A percentile compares a stretch with the other conserved stretches of the same genome.
phyloP scores from a whole-genome alignment of 176 grass and related monocot species.

The Tillandsia fasciculata region DNA sequence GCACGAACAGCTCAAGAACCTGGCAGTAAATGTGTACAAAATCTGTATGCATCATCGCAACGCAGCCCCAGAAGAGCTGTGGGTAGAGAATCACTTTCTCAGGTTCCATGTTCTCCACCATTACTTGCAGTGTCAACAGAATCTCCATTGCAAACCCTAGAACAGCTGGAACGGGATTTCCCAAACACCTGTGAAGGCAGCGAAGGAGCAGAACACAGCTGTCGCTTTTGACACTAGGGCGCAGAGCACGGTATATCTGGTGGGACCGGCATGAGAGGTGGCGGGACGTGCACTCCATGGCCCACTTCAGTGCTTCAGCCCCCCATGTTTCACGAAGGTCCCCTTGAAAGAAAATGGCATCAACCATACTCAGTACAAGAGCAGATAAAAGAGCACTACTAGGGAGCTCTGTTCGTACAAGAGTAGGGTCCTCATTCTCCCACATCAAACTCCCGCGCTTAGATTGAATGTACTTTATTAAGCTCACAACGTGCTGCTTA shows the following conservation, averaged over 20 bases:
- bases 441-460: slow-evolving; percentile 98
- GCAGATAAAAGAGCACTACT: slow-evolving; percentile 77
- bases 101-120: slow-evolving; percentile 94
- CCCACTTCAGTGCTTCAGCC: slow-evolving; percentile 93
- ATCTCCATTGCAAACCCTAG: slow-evolving; percentile 96
- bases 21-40: slow-evolving; percentile 94
- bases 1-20: slow-evolving; percentile 74
- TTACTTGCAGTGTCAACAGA: slow-evolving; percentile 83
- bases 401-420: slow-evolving; percentile 61
- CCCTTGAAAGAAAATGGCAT: slow-evolving; percentile 96
- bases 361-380: slow-evolving; percentile 95
- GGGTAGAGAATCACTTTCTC: slow-evolving; percentile 98
- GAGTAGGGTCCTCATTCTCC: slow-evolving; percentile 93
- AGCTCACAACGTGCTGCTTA: slow-evolving; percentile 89
- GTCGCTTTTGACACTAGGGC: slow-evolving; percentile 83
- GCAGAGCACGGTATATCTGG: slow-evolving; percentile 94
- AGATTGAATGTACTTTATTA: slow-evolving; percentile 97
- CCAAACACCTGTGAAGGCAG: slow-evolving; percentile 88
- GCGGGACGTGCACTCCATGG: slow-evolving; percentile 88
- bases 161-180: slow-evolving; percentile 74
- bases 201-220: slow-evolving; percentile 84
- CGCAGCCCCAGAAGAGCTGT: slow-evolving; percentile 97
- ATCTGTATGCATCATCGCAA: slow-evolving; percentile 93
- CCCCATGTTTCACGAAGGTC: slow-evolving; percentile 98
- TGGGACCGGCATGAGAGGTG: slow-evolving; percentile 87